A percentile compares a stretch with the other conserved stretches of the same genome.
phyloP scores from a whole-genome alignment of 768 basidiomycete genomes.

The Galerina sulciceps region DNA sequence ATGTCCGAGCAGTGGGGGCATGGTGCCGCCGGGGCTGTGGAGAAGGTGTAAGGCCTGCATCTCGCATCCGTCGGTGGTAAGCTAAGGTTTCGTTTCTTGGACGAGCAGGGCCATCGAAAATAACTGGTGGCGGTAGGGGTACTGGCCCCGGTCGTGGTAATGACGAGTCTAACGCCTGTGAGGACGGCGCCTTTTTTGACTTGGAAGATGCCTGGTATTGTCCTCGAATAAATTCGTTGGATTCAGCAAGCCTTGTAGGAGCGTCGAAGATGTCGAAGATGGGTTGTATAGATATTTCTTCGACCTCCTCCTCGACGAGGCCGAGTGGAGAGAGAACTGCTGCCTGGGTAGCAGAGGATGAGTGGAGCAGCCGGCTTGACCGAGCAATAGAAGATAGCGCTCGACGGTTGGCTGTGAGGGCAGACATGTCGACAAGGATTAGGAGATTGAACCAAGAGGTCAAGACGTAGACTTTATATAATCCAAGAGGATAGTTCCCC shows the following conservation, averaged over 20 bases:
- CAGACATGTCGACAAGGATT: slow-evolving; percentile 9
- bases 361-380: slow-evolving; percentile 24
- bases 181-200: background rate
- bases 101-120: slow-evolving; percentile 54
- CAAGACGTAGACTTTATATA: background rate
- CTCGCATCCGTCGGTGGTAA: slow-evolving; percentile 24
- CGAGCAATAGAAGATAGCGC: slow-evolving; percentile 23
- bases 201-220: slow-evolving; percentile 12
- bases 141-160: slow-evolving; percentile 28
- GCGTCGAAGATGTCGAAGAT: slow-evolving; percentile 60
- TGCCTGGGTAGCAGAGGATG: slow-evolving; percentile 26
- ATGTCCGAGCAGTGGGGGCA: slow-evolving; percentile 10
- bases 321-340: slow-evolving; percentile 21
- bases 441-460: background rate
- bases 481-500: too few species aligned
- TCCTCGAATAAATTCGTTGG: slow-evolving; percentile 27
- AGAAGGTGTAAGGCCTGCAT: slow-evolving; percentile 19
- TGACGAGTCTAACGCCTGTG: slow-evolving; percentile 5
- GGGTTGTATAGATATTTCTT: slow-evolving; percentile 31
- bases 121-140: slow-evolving; percentile 45
- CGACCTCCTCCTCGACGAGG: slow-evolving; percentile 17
- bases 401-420: slow-evolving; percentile 13
- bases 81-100: slow-evolving; percentile 31
- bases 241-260: slow-evolving; percentile 42
- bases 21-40: slow-evolving; percentile 25